Evolutionary conservation across 495 filamentous ascomycete genomes (phyloP).

Genomic region (Hypoxylon subgilvum): DNA sequence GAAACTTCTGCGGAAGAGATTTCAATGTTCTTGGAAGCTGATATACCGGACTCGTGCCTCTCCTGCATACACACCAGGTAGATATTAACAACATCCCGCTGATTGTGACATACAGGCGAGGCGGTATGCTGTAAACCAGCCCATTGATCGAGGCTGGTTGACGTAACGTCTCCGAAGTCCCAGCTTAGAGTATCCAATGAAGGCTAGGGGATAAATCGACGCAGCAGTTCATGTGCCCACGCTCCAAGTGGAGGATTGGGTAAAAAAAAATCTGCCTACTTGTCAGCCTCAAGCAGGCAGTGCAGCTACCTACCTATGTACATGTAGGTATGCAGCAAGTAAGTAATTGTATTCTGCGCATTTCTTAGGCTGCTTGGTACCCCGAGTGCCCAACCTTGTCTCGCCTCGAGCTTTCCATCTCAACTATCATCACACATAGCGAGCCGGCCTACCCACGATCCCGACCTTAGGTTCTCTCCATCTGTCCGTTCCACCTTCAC

Average conservation of each 20-base stretch:
- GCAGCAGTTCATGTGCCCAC: slow-evolving; percentile 22
- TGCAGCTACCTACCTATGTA: not conserved
- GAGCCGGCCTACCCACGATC: slow-evolving; percentile 14
- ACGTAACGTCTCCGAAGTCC: slow-evolving; percentile 10
- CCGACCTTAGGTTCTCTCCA: slow-evolving; percentile 9
- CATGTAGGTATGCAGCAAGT: not conserved
- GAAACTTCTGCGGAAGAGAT: slow-evolving; percentile 20
- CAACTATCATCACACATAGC: slow-evolving; percentile 22
- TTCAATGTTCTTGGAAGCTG: not conserved
- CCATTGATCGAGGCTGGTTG: slow-evolving; percentile 10
- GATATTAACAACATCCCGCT: not conserved
- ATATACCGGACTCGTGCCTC: not conserved
- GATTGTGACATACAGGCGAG: not conserved
- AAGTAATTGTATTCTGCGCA: slow-evolving; percentile 1
- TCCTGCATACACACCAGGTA: not conserved
- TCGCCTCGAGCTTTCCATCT: slow-evolving; percentile 15
- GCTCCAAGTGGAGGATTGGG: slow-evolving; percentile 7
- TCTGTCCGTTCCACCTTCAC: slow-evolving; percentile 1
- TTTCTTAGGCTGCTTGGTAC: slow-evolving; percentile 1
- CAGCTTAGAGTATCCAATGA: slow-evolving; percentile 23
- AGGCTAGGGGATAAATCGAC: slow-evolving; percentile 2
- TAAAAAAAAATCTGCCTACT: slow-evolving; percentile 23
- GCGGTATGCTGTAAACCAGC: not conserved
- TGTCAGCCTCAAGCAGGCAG: slow-evolving; percentile 34
- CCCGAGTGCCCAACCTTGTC: slow-evolving; percentile 5